Evolutionary conservation across 805 yeast species (phyloP).

Genomic region (Metschnikowia colocasiae): DNA sequence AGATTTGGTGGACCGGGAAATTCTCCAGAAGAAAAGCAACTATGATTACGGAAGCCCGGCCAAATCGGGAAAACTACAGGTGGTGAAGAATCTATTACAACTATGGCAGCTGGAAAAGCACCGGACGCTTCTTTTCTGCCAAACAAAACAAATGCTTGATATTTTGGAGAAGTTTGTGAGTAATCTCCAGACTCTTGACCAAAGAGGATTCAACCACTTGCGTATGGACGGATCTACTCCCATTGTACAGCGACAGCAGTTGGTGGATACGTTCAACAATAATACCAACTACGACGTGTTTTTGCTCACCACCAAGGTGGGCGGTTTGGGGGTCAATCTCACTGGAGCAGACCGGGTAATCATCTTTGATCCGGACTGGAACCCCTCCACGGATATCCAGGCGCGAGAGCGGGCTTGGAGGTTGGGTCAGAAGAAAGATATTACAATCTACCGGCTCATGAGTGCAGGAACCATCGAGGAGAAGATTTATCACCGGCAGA

Average conservation of each 20-base stretch:
- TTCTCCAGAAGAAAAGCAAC: conserved; percentile 29
- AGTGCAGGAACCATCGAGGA: conserved; percentile 95
- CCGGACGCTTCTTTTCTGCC: conserved; percentile 82
- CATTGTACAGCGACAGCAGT: conserved; percentile 65
- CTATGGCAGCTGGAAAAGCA: conserved; percentile 78
- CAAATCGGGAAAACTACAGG: conserved; percentile 88
- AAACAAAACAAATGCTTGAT: conserved; percentile 90
- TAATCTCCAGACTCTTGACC: conserved; percentile 21
- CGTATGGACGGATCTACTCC: conserved; percentile 96
- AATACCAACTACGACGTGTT: conserved; percentile 60
- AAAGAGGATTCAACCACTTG: conserved; percentile 45
- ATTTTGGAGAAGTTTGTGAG: conserved; percentile 69
- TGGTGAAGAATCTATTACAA: conserved; percentile 66
- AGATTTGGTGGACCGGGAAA: conserved; percentile 59
- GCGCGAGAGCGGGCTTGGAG: conserved; percentile 98
- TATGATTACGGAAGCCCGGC: conserved; percentile 51
- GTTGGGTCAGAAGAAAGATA: conserved; percentile 89
- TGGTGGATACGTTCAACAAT: conserved; percentile 78
- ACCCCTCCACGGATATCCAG: conserved; percentile 95
- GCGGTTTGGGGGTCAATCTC: conserved; percentile 90
- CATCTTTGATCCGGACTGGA: conserved; percentile 97
- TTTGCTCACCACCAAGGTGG: conserved; percentile 88
- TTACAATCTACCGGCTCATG: conserved; percentile 85
- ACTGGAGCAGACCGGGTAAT: conserved; percentile 95
- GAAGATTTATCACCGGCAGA: conserved; percentile 93